Evolutionary conservation across 345 rosid genomes (phyloP).

Genomic region (Populus ilicifolia): DNA sequence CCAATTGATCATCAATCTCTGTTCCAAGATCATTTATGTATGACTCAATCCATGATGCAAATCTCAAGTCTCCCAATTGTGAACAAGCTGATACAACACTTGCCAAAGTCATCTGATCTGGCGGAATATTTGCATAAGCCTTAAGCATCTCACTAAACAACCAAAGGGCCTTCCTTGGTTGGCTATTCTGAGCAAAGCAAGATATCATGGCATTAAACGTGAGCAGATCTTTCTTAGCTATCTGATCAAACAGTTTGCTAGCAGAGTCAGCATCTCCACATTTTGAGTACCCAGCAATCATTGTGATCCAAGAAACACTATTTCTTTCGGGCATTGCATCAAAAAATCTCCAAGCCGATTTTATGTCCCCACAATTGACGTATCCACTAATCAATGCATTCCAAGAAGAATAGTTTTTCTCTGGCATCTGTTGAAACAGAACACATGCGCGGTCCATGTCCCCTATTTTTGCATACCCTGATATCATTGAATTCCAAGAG

Average conservation of each 20-base stretch:
- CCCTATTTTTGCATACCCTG: constrained; percentile 51
- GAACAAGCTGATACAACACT: constrained; percentile 62
- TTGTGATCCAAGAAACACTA: constrained; percentile 52
- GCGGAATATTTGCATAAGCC: constrained; percentile 22
- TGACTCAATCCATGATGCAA: constrained; percentile 47
- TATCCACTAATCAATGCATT: constrained; percentile 62
- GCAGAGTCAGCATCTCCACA: constrained; percentile 54
- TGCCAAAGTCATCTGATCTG: constrained; percentile 59
- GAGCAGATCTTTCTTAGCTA: constrained; percentile 43
- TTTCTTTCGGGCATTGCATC: constrained; percentile 55
- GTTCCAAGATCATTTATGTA: constrained; percentile 43
- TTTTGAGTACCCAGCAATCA: constrained; percentile 66
- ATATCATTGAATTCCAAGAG: constrained; percentile 62
- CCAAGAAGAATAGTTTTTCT: constrained; percentile 61
- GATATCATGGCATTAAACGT: constrained; percentile 62
- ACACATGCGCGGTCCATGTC: constrained; percentile 40
- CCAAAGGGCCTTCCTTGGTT: constrained; percentile 50
- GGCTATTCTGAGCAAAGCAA: constrained; percentile 58
- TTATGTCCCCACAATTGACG: constrained; percentile 36
- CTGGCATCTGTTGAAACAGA: constrained; percentile 57
- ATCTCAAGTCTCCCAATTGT: constrained; percentile 51
- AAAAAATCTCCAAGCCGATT: constrained; percentile 46
- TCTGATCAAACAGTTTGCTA: constrained; percentile 38
- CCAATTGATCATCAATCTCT: constrained; percentile 42
- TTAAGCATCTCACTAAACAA: constrained; percentile 51